These are phyloP conservation scores for Suhomyces ambrosiae DNA, from an alignment of 1,139 yeast species.

Conservation along the genomic window DNA sequence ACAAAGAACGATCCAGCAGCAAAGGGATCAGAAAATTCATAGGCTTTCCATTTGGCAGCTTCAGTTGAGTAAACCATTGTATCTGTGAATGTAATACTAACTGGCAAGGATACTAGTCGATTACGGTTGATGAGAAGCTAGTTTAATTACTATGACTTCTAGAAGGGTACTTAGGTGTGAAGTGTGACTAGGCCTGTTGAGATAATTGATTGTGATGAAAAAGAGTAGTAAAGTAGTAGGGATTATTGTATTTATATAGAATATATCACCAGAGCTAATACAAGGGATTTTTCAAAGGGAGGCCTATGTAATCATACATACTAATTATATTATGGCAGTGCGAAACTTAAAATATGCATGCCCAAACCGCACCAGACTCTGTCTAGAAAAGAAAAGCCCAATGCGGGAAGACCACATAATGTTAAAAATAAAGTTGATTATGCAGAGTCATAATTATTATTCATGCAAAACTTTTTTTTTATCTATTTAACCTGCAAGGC, in stretches of 20 bases:
- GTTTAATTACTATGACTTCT: too few species aligned
- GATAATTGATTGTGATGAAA: not conserved
- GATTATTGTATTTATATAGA: constrained; percentile 1
- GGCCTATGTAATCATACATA: constrained; percentile 11
- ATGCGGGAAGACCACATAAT: constrained; percentile 4
- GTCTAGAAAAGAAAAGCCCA: constrained; percentile 7
- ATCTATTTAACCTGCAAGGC: constrained; percentile 4
- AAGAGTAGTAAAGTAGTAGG: too few species aligned
- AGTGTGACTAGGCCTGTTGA: constrained; percentile 1
- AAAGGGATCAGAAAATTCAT: constrained; percentile 67
- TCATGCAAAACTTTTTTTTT: not conserved
- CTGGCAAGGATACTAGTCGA: not conserved
- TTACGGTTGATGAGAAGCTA: too few species aligned
- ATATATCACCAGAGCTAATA: not conserved
- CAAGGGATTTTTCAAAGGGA: constrained; percentile 11
- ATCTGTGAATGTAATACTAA: not conserved
- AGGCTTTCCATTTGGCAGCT: constrained; percentile 61
- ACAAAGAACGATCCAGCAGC: constrained; percentile 60
- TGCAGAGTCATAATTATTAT: too few species aligned
- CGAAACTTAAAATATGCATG: constrained; percentile 9
- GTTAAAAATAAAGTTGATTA: not conserved
- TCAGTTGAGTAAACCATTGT: constrained; percentile 49
- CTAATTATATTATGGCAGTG: constrained; percentile 3
- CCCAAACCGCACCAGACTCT: constrained; percentile 4
- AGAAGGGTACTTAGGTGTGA: too few species aligned